These are phyloP conservation scores for Pseudonectria foliicola DNA, from an alignment of 2,329 filamentous ascomycete species.

Conservation along the genomic window DNA sequence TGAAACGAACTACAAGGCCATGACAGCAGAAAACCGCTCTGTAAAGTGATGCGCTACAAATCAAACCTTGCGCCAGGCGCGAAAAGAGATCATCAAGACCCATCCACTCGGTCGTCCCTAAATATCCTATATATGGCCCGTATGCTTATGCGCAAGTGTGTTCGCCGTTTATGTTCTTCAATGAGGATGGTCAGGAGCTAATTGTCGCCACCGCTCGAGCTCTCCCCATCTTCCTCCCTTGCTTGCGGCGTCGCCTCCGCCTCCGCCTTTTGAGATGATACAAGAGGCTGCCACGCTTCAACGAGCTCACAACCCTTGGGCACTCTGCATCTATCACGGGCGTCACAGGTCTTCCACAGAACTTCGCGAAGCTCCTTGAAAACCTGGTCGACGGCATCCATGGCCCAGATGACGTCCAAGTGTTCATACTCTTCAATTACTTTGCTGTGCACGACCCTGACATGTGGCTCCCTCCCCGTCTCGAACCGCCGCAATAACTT, in stretches of 20 bases:
- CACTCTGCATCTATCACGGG: conserved; percentile 49
- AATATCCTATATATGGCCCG: no score
- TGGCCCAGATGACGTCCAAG: conserved; percentile 90
- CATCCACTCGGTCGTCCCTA: neutral
- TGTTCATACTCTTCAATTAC: conserved; percentile 87
- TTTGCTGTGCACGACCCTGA: conserved; percentile 72
- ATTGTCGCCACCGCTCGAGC: neutral
- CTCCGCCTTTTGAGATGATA: no score
- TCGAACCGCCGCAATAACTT: conserved; percentile 68
- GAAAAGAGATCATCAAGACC: no score
- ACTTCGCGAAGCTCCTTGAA: conserved; percentile 74
- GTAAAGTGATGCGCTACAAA: no score
- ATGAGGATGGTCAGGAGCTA: no score
- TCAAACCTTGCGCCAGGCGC: no score
- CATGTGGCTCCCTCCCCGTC: conserved; percentile 71
- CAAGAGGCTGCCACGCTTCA: conserved; percentile 27
- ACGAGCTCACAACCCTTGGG: conserved; percentile 57
- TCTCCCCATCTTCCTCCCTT: conserved; percentile 2
- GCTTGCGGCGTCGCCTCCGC: conserved; percentile 17
- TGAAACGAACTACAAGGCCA: no score
- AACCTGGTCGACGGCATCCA: conserved; percentile 78
- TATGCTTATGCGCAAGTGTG: neutral
- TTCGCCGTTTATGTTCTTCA: no score
- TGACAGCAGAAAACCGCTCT: no score
- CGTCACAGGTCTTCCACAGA: conserved; percentile 69